These are phyloP conservation scores for Kurtzmaniella quercitrusa DNA, from an alignment of 1,139 yeast species.

Conservation along the genomic window DNA sequence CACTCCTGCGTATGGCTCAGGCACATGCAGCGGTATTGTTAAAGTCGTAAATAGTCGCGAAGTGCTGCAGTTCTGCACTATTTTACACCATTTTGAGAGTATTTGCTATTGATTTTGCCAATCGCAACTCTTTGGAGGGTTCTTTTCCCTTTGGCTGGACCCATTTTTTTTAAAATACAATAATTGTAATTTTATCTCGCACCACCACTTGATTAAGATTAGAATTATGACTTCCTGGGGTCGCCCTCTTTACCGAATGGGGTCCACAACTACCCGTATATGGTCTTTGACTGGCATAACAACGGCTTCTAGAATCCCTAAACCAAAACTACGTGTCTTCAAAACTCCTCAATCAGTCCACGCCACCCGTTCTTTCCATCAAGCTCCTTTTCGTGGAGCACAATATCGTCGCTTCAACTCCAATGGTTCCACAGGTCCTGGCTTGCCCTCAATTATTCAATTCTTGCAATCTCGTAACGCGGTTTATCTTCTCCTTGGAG, in stretches of 20 bases:
- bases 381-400: neutral
- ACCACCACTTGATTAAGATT: too few species aligned
- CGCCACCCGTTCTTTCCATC: neutral
- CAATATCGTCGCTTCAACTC: constrained; percentile 3
- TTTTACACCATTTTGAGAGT: too few species aligned
- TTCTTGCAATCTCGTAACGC: constrained; percentile 17
- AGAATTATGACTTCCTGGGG: neutral
- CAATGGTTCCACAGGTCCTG: neutral
- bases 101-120: too few species aligned
- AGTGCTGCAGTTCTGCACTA: too few species aligned
- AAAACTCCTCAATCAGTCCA: neutral
- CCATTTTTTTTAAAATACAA: too few species aligned
- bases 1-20: too few species aligned
- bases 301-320: neutral
- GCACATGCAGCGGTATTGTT: too few species aligned
- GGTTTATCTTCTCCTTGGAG: constrained; percentile 18
- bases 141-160: too few species aligned
- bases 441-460: constrained; percentile 5
- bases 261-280: neutral
- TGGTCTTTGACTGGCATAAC: neutral
- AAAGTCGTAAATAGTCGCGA: too few species aligned
- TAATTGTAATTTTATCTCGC: too few species aligned
- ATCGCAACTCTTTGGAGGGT: too few species aligned
- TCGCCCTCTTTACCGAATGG: neutral
- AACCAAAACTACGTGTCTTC: neutral